Evolutionary conservation across 805 yeast genomes (phyloP).

Genomic region (Nakazawaea populi): DNA sequence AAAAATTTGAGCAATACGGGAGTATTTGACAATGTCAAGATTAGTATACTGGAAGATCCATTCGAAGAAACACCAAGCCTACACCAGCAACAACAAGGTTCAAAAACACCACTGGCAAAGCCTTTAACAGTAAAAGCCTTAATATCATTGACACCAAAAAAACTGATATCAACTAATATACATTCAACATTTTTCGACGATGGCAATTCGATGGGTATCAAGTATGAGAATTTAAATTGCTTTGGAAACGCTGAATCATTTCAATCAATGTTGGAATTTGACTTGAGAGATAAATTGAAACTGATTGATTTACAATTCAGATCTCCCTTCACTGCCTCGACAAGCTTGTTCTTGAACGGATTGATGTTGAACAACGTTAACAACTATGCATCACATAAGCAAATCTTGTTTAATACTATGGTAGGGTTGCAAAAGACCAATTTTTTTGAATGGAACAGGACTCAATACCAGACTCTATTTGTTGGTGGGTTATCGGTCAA

Average conservation of each 20-base stretch:
- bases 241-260: conserved; percentile 68
- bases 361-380: conserved; percentile 42
- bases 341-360: conserved; percentile 40
- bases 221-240: conserved; percentile 39
- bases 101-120: conserved; percentile 1
- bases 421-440: conserved; percentile 45
- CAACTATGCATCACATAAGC: conserved; percentile 50
- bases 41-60: conserved; percentile 15
- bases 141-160: conserved; percentile 27
- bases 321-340: conserved; percentile 40
- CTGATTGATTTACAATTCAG: conserved; percentile 40
- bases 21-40: conserved; percentile 20
- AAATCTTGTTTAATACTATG: conserved; percentile 39
- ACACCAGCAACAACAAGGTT: background rate
- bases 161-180: conserved; percentile 23
- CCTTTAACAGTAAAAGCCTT: conserved; percentile 27
- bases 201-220: conserved; percentile 27
- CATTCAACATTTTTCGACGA: conserved; percentile 29
- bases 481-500: conserved; percentile 53
- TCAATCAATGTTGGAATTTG: conserved; percentile 40
- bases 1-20: conserved; percentile 20
- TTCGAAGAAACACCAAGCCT: background rate
- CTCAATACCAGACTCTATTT: conserved; percentile 19
- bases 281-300: conserved; percentile 39
- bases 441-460: conserved; percentile 16